Evolutionary conservation across 129 eudicot species (phyloP), one percentile per base, ranked within the genome.

Genomic region (Chrysanthemum lavandulifolium): DNA sequence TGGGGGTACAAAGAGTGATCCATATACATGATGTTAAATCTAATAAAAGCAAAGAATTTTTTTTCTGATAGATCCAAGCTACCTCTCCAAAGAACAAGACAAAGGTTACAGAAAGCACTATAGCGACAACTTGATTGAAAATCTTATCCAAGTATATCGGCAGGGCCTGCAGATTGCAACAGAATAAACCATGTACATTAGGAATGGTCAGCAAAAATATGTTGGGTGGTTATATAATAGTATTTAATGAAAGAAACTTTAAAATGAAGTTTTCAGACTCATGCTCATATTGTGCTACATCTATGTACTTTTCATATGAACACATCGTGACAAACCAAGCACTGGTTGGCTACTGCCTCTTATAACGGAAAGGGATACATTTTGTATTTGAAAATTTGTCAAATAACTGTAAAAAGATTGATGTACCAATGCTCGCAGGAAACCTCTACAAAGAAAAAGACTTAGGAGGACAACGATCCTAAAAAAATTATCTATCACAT

Each of bases 1-100:
- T 31, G 25, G 48, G 48, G 61, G 53, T 76, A 21, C 68, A 78
- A 58, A 67, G 21, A 68, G 52, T 16, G 49, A 56, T 67, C 57
- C 40, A 56, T 57, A 57, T 55, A 67, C 14, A 68, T 51, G 43
- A 75, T 53, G 51, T 33, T 50, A 11, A 60, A 60, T 4, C 12
- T 29, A 31, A 33, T 19, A 16, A 13, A 31, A 27, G 21, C 23
- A 11, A 31, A 31, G 36, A 31, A 31, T 31, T 31, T 31, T 31
- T 23, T 40, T 61, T 54, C 64, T 58, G 55, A 66, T 25, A 10
- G 68, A 48, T 76, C 23, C n/a, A 67, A 67, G 11, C 57, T 84
- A 92, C 98, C 96, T 93, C 98, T 21, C 98, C 98, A 27, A 93
- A 93, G 49, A 85, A 81, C 67, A 93, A 87, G 68, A 93, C 98